These are phyloP conservation scores for Actinidia chinensis DNA, from an alignment of 179 eudicot genomes.

Conservation along the genomic window DNA sequence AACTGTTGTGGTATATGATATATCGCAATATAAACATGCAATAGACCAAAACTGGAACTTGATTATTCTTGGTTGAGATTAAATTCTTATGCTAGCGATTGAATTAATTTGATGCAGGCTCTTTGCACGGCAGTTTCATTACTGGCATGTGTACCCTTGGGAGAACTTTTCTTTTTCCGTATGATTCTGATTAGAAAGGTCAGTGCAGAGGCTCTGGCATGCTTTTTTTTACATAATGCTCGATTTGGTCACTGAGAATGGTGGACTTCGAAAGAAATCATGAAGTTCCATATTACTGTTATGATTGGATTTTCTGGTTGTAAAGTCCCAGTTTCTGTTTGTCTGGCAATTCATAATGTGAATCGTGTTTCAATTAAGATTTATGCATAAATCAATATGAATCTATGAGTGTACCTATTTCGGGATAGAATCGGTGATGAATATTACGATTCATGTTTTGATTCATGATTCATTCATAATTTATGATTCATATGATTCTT, in stretches of 20 bases:
- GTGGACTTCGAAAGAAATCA: neutral
- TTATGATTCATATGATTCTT: too few species aligned
- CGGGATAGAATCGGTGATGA: too few species aligned
- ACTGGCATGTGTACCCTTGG: conserved; percentile 88
- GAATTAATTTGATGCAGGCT: conserved; percentile 55
- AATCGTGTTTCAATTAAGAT: too few species aligned
- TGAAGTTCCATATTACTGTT: neutral
- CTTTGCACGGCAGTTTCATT: conserved; percentile 78
- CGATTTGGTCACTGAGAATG: conserved; percentile 8
- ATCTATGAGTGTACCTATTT: too few species aligned
- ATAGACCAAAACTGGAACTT: neutral
- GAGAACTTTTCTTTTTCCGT: conserved; percentile 97
- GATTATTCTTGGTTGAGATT: neutral
- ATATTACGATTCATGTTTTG: too few species aligned
- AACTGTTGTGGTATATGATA: conserved; percentile 72
- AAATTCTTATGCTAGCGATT: neutral
- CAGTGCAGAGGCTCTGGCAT: conserved; percentile 2
- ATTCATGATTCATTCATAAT: too few species aligned
- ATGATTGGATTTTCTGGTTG: conserved; percentile 10
- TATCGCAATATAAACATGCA: neutral
- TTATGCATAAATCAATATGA: too few species aligned
- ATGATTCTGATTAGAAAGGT: conserved; percentile 92
- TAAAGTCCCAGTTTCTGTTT: neutral
- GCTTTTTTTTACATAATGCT: neutral
- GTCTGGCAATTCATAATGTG: too few species aligned